phyloP scores from a whole-genome alignment of 2,329 filamentous ascomycete genomes.

The Trichoderma sp. region DNA sequence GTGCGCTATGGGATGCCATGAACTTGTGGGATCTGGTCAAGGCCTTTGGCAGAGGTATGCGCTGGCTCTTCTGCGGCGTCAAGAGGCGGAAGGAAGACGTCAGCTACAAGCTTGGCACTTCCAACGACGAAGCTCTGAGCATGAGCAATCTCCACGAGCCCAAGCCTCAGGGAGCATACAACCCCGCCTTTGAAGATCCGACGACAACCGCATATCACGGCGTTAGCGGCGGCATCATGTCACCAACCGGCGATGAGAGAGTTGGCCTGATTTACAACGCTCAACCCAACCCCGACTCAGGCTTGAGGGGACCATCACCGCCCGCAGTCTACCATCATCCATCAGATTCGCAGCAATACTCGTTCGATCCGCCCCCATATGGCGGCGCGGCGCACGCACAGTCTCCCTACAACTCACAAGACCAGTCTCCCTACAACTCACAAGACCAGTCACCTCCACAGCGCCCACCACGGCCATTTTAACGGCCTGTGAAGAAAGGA shows the following conservation, averaged over 20 bases:
- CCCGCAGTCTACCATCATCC: constrained; percentile 10
- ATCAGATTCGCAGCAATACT: neutral
- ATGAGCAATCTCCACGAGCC: constrained; percentile 39
- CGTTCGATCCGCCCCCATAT: constrained; percentile 10
- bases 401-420: constrained; percentile 1
- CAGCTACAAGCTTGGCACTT: constrained; percentile 43
- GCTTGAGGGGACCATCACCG: constrained; percentile 12
- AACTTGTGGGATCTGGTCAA: constrained; percentile 84
- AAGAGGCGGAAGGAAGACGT: constrained; percentile 56
- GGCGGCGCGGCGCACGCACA: neutral
- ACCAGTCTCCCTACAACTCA: neutral
- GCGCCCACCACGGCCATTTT: neutral
- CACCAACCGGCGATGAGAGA: constrained; percentile 37
- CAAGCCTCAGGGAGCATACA: constrained; percentile 21
- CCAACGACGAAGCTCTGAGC: constrained; percentile 37
- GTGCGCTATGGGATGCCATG: constrained; percentile 67
- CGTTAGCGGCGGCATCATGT: constrained; percentile 20
- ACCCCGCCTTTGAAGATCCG: constrained; percentile 11
- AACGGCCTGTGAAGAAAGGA: neutral
- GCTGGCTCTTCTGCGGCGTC: constrained; percentile 77
- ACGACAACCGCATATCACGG: constrained; percentile 22
- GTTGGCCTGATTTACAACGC: constrained; percentile 44
- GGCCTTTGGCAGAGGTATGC: constrained; percentile 71
- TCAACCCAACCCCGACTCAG: constrained; percentile 30
- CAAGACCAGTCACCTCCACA: constrained; percentile 6